A percentile compares a stretch with the other conserved stretches of the same genome.
phyloP scores from a whole-genome alignment of 2,329 filamentous ascomycete genomes.

The Dactylellina sp. region DNA sequence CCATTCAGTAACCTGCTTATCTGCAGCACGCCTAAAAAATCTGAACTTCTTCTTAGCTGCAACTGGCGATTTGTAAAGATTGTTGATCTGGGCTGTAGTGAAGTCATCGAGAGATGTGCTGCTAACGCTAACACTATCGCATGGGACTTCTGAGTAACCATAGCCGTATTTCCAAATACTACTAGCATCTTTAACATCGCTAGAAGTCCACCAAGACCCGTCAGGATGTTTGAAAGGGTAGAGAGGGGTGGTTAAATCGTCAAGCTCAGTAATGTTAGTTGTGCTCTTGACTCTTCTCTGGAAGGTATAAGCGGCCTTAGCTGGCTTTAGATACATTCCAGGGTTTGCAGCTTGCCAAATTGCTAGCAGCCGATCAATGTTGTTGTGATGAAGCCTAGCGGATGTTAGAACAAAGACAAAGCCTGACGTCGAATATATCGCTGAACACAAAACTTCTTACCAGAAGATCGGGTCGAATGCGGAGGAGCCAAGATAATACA shows the following conservation, averaged over 20 bases:
- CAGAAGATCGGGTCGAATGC: slow-evolving; percentile 61
- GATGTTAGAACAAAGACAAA: background rate
- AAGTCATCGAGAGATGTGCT: slow-evolving; percentile 31
- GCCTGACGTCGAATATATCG: too few species aligned
- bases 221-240: slow-evolving; percentile 58
- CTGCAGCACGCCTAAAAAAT: slow-evolving; percentile 9
- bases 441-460: slow-evolving; percentile 17
- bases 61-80: slow-evolving; percentile 42
- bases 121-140: slow-evolving; percentile 11
- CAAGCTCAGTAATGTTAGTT: slow-evolving; percentile 18
- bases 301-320: slow-evolving; percentile 47
- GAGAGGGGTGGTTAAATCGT: slow-evolving; percentile 56
- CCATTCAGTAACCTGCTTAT: slow-evolving; percentile 52
- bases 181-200: slow-evolving; percentile 47
- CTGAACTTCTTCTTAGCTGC: background rate
- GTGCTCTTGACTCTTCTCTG: slow-evolving; percentile 32
- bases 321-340: slow-evolving; percentile 23
- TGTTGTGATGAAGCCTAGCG: slow-evolving; percentile 58
- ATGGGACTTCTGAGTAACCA: slow-evolving; percentile 58
- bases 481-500: slow-evolving; percentile 59
- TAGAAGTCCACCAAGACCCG: slow-evolving; percentile 57
- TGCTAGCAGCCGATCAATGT: slow-evolving; percentile 60
- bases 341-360: slow-evolving; percentile 61
- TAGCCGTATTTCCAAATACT: slow-evolving; percentile 58
- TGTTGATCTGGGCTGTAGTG: slow-evolving; percentile 49